Base-by-base conservation (phyloP, 192 early-diverging fungal genomes). In the Borealophlyctis nickersoniae region DNA sequence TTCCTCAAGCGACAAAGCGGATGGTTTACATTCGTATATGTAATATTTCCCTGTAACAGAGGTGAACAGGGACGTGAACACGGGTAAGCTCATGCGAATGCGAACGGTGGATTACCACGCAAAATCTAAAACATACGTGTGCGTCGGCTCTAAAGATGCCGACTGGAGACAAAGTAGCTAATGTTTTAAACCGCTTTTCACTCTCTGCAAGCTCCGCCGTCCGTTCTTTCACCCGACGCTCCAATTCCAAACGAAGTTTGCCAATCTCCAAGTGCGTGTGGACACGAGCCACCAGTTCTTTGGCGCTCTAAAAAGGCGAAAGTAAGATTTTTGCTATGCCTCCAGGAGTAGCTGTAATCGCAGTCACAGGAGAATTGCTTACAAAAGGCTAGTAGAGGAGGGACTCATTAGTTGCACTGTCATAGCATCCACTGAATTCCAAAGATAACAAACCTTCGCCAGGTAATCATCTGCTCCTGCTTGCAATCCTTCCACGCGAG, bases 381-480 rank as follows among this genome's bases (percentile, higher is more conserved):
- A n/a, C n/a, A n/a, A 2, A 51, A 4, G 3, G 28, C 23, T 2
- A 27, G 28, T 51, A 13, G 45, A 48, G n/a, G n/a, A 13, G 45
- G n/a, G 45, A 13, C 45, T 48, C 45, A n/a, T n/a, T n/a, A 48
- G 9, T 48, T n/a, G 45, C 9, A 48, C 11, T 48, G 45, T 48
- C 11, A n/a, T 14, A 48, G 11, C 13, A 51, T 51, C 13, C 28
- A 4, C 23, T 27, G 28, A 4, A 2, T 51, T 11, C 26, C 4
- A 3, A 3, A 5, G 63, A 67, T 36, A 81, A 79, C 1, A 77
- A 13, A 45, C 75, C 48, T 78, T 80, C 29, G 71, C 77, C 16
- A 87, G 61, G 66, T 80, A 85, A 32, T 87, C 85, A 61, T 83
- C 83, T 0, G 85, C 85, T 19, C 85, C 83, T 9, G 69, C 68